Conservation (phyloP, 768 basidiomycete species). For the Tylopilus sp. region DNA sequence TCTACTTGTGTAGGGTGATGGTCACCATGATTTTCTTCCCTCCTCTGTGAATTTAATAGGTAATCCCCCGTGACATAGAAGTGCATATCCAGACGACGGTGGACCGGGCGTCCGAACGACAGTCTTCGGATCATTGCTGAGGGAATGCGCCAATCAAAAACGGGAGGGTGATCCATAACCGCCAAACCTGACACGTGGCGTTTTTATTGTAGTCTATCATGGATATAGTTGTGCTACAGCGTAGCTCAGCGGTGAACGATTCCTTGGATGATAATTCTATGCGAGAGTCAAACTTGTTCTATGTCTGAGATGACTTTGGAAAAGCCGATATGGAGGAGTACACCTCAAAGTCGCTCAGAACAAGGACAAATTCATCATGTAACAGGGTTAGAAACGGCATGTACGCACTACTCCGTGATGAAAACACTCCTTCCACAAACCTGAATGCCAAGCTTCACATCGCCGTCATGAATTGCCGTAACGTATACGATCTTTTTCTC, state of each 20-base stretch:
- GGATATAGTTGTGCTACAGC: not conserved
- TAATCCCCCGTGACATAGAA: not conserved
- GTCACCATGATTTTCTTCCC: not conserved
- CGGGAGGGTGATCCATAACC: not conserved
- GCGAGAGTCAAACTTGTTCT: not conserved
- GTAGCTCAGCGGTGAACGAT: not conserved
- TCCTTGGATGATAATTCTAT: not conserved
- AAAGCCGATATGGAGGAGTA: too few relatives aligned
- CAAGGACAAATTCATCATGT: not conserved
- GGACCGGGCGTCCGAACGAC: slow-evolving; percentile 5
- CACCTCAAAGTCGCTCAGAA: not conserved
- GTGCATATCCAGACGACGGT: slow-evolving; percentile 14
- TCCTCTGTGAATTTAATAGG: not conserved
- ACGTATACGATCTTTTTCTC: too few relatives aligned
- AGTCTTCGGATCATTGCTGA: not conserved
- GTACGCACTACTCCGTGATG: too few relatives aligned
- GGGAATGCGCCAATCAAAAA: too few relatives aligned
- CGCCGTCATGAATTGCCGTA: too few relatives aligned
- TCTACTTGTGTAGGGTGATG: not conserved
- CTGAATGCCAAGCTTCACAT: too few relatives aligned
- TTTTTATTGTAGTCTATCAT: not conserved
- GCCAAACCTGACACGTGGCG: not conserved
- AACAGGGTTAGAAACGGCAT: too few relatives aligned
- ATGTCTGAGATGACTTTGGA: too few relatives aligned
- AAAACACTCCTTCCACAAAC: too few relatives aligned